Evolutionary conservation across 768 basidiomycete species (phyloP).

Genomic region (Amylocystis lapponica): DNA sequence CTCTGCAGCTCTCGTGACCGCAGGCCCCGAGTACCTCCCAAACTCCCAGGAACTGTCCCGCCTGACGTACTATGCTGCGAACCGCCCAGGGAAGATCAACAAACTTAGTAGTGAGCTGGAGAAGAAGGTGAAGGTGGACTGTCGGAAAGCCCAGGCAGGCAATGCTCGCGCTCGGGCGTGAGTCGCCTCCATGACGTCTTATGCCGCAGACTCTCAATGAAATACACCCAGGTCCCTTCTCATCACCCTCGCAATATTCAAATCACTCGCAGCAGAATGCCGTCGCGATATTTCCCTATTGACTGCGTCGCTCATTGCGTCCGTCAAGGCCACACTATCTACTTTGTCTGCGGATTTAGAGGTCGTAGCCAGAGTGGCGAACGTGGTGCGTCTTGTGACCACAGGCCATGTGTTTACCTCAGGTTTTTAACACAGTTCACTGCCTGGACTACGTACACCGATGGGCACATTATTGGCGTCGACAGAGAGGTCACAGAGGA

Average conservation of each 20-base stretch:
- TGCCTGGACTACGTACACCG: conserved; percentile 89
- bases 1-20: conserved; percentile 61
- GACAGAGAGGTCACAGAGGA: conserved; percentile 64
- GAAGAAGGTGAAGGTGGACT: conserved; percentile 62
- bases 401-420: not conserved
- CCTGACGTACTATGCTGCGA: conserved; percentile 82
- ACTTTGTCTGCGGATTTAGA: conserved; percentile 64
- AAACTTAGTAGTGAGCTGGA: conserved; percentile 75
- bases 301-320: conserved; percentile 61
- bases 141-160: conserved; percentile 63
- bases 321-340: conserved; percentile 52
- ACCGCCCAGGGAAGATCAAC: conserved; percentile 72
- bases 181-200: conserved; percentile 28
- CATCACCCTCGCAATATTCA: conserved; percentile 78
- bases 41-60: conserved; percentile 83
- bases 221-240: conserved; percentile 56
- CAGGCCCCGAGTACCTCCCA: conserved; percentile 73
- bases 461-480: conserved; percentile 76
- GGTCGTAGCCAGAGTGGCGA: conserved; percentile 70
- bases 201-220: not conserved
- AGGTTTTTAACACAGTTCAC: conserved; percentile 56
- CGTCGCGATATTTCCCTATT: conserved; percentile 75
- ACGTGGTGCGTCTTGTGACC: conserved; percentile 51
- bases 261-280: conserved; percentile 81
- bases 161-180: conserved; percentile 79